Percentiles rank a stretch among this genome's conserved stretches.
Conservation (phyloP, 192 early-diverging fungal genomes). For the Chytriomyces hyalinus region DNA sequence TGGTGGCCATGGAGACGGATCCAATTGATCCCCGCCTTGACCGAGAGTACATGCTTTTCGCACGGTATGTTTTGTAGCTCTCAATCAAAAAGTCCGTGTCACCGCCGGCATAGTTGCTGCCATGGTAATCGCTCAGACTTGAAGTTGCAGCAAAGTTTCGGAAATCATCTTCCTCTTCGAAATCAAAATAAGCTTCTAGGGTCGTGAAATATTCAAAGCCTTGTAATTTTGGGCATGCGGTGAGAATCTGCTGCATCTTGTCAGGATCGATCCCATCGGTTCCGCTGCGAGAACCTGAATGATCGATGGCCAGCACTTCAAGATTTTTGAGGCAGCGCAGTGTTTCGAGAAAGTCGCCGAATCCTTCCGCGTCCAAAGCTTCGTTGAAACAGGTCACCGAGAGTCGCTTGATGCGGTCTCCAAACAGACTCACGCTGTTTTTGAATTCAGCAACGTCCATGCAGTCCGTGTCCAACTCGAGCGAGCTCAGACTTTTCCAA, state of each 20-base stretch:
- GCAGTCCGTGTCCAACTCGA: constrained; percentile 26
- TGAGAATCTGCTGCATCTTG: not conserved
- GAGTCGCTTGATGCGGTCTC: constrained; percentile 12
- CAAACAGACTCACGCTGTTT: constrained; percentile 13
- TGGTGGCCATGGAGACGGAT: constrained; percentile 22
- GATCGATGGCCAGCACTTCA: constrained; percentile 29
- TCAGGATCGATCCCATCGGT: constrained; percentile 21
- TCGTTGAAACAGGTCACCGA: constrained; percentile 21
- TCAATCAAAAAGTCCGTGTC: not conserved
- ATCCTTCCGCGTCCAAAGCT: not conserved
- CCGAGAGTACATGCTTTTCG: not conserved
- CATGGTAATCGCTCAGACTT: not conserved
- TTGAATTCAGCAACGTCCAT: constrained; percentile 19
- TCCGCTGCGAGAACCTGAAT: not conserved
- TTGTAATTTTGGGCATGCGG: constrained; percentile 14
- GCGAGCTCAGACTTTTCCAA: constrained; percentile 12
- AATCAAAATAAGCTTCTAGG: constrained; percentile 30
- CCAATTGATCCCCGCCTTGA: constrained; percentile 24
- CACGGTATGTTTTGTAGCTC: not conserved
- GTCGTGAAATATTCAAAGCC: constrained; percentile 37
- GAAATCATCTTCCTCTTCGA: constrained; percentile 6
- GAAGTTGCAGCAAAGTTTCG: not conserved
- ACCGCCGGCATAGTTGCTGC: not conserved
- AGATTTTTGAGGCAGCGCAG: constrained; percentile 4
- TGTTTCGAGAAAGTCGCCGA: not conserved